A percentile compares a stretch with the other conserved stretches of the same genome.
These are phyloP conservation scores for Hypericum androsaemum DNA, from an alignment of 345 rosid species.

Conservation along the genomic window DNA sequence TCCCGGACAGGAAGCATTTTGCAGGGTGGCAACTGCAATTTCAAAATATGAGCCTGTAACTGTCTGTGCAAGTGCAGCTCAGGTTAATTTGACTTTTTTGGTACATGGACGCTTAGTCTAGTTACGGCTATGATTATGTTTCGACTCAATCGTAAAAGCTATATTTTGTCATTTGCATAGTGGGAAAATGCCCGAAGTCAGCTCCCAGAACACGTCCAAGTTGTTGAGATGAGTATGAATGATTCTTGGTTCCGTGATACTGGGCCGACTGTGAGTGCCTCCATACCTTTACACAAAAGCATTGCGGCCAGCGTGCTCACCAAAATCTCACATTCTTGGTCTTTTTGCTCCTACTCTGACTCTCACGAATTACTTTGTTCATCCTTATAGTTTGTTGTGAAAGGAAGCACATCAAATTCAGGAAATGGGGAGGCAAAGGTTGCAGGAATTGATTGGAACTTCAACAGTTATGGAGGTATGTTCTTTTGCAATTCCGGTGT, in stretches of 20 bases:
- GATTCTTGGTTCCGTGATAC: constrained; percentile 96
- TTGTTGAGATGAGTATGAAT: constrained; percentile 86
- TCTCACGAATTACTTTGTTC: neutral
- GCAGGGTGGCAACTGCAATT: constrained; percentile 62
- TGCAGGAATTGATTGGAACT: constrained; percentile 88
- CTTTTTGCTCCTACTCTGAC: neutral
- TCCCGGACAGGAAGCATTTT: constrained; percentile 51
- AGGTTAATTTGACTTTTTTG: constrained; percentile 38
- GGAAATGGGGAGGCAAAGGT: constrained; percentile 29
- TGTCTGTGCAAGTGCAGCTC: constrained; percentile 75
- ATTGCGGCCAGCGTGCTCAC: neutral
- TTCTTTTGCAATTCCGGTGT: constrained; percentile 1
- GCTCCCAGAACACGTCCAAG: constrained; percentile 66
- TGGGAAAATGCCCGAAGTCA: constrained; percentile 75
- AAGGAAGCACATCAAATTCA: constrained; percentile 17
- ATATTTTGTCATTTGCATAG: constrained; percentile 25
- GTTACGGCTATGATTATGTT: constrained; percentile 1
- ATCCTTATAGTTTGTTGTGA: constrained; percentile 48
- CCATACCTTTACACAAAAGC: neutral
- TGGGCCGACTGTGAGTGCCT: constrained; percentile 76
- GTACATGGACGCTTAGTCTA: constrained; percentile 3
- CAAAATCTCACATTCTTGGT: neutral
- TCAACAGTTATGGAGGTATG: constrained; percentile 88
- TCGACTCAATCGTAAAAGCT: constrained; percentile 1
- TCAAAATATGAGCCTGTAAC: constrained; percentile 75